phyloP scores from a whole-genome alignment of 305 asterid species.

The Solanum hybrid region DNA sequence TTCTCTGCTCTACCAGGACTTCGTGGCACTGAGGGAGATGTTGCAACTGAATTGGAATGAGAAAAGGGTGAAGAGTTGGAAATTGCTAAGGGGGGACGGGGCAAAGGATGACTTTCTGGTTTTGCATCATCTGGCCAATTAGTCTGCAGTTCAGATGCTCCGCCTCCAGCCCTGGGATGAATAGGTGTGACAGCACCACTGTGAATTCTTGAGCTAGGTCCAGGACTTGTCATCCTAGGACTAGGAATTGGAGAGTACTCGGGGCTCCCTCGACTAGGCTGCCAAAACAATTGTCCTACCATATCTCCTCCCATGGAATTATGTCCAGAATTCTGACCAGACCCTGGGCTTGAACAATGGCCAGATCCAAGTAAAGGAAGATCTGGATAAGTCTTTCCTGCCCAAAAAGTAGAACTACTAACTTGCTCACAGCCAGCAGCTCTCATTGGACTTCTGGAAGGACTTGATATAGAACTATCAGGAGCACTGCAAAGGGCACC shows the following conservation, averaged over 20 bases:
- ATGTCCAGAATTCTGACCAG: conserved; percentile 94
- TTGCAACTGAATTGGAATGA: conserved; percentile 78
- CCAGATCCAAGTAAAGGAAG: conserved; percentile 80
- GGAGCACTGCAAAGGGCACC: conserved; percentile 89
- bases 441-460: conserved; percentile 93
- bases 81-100: conserved; percentile 78
- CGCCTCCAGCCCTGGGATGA: conserved; percentile 83
- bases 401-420: conserved; percentile 42
- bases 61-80: conserved; percentile 60
- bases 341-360: conserved; percentile 94
- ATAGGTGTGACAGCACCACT: conserved; percentile 95
- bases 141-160: conserved; percentile 46
- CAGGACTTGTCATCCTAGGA: conserved; percentile 93
- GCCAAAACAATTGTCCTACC: conserved; percentile 79
- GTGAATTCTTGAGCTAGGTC: conserved; percentile 88
- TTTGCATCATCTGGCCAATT: conserved; percentile 75
- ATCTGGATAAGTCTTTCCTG: conserved; percentile 56
- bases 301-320: conserved; percentile 94
- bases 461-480: conserved; percentile 96
- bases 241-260: conserved; percentile 87
- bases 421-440: conserved; percentile 53
- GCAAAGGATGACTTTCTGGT: conserved; percentile 82
- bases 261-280: conserved; percentile 85
- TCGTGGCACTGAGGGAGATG: conserved; percentile 84
- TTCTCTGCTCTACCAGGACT: conserved; percentile 92